Conservation (phyloP, 2,329 filamentous ascomycete species). For the Exserohilum rostratum region DNA sequence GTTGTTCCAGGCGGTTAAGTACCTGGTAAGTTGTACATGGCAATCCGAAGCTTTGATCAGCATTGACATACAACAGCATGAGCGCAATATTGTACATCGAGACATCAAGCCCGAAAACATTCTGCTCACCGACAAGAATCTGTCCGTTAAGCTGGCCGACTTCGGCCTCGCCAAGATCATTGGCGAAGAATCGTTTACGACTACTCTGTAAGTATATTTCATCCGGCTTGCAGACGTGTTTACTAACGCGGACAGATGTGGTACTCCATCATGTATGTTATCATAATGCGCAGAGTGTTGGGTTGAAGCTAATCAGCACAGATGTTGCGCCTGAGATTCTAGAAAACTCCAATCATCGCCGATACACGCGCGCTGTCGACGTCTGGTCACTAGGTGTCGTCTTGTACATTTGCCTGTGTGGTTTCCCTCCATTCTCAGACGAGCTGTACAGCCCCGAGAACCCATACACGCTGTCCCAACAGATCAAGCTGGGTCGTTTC, state of each 20-base stretch:
- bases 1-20: conserved; percentile 92
- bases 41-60: neutral
- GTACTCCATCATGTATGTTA: conserved; percentile 80
- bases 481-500: conserved; percentile 87
- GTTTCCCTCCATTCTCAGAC: conserved; percentile 96
- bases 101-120: conserved; percentile 99
- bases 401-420: conserved; percentile 94
- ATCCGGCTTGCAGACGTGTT: neutral
- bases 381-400: conserved; percentile 98
- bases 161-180: conserved; percentile 99
- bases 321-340: conserved; percentile 96
- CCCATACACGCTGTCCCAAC: conserved; percentile 83
- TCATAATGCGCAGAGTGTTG: neutral
- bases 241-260: conserved; percentile 61
- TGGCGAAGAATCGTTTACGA: conserved; percentile 97
- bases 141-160: conserved; percentile 90
- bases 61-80: conserved; percentile 69
- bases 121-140: conserved; percentile 79
- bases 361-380: conserved; percentile 94
- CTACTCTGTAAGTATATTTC: conserved; percentile 69
- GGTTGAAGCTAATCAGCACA: conserved; percentile 37
- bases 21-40: conserved; percentile 69
- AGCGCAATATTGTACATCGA: conserved; percentile 94
- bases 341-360: conserved; percentile 77
- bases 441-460: conserved; percentile 82